Conservation (phyloP, 2,329 filamentous ascomycete species). For the Arthrinium puccinioides region DNA sequence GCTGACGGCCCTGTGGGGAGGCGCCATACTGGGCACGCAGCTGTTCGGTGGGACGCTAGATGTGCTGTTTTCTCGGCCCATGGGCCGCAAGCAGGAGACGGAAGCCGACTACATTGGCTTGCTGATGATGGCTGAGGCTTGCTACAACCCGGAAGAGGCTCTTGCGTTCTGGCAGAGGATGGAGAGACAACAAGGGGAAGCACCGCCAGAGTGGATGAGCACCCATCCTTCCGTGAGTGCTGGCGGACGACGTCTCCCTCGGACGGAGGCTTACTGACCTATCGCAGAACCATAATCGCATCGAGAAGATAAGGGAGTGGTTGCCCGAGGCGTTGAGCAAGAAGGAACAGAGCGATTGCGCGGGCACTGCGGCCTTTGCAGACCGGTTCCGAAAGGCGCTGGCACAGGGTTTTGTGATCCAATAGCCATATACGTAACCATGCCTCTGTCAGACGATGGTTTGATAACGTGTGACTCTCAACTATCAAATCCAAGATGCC, state of each 20-base stretch:
- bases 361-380: conserved; percentile 43
- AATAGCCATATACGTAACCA: conserved; percentile 4
- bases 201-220: conserved; percentile 63
- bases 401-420: conserved; percentile 25
- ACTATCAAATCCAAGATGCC: too few species aligned
- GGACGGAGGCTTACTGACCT: neutral
- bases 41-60: conserved; percentile 44
- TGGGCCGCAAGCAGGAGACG: conserved; percentile 63
- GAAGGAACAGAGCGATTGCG: conserved; percentile 45
- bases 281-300: conserved; percentile 49
- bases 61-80: conserved; percentile 59
- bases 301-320: conserved; percentile 60
- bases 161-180: conserved; percentile 61
- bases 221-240: conserved; percentile 68
- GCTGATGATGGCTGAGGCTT: conserved; percentile 77
- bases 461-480: too few species aligned
- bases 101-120: conserved; percentile 78
- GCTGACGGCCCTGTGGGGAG: conserved; percentile 35
- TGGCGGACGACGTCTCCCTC: neutral
- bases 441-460: too few species aligned
- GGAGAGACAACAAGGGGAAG: conserved; percentile 40
- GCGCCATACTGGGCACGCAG: conserved; percentile 33
- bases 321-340: conserved; percentile 50
- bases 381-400: conserved; percentile 43
- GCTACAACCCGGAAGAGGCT: conserved; percentile 64